These are phyloP conservation scores for Apiospora phragmitis DNA, from an alignment of 2,329 filamentous ascomycete species.

Conservation along the genomic window DNA sequence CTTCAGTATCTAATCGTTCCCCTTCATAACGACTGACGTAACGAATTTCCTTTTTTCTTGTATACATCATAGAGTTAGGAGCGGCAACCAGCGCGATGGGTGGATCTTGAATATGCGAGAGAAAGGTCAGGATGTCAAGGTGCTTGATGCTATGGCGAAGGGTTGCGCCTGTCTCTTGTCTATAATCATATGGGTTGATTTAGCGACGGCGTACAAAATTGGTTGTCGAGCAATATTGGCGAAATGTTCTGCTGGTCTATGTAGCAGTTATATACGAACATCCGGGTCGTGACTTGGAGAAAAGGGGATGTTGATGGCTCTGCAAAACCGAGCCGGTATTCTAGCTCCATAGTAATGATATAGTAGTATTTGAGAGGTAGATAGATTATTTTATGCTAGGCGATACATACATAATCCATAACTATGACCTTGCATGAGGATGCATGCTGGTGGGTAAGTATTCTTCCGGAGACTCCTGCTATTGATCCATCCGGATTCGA, in stretches of 20 bases:
- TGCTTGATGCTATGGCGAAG: not conserved
- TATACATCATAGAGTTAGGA: slow-evolving; percentile 13
- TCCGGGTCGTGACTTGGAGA: not conserved
- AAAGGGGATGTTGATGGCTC: slow-evolving; percentile 1
- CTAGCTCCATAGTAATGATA: not conserved
- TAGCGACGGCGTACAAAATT: slow-evolving; percentile 14
- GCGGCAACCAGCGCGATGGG: slow-evolving; percentile 5
- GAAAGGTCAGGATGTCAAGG: not conserved
- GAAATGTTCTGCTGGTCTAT: not conserved
- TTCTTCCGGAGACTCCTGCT: not conserved
- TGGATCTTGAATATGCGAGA: not conserved
- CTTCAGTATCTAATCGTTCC: slow-evolving; percentile 22
- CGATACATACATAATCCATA: not conserved
- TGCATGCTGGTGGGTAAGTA: not conserved
- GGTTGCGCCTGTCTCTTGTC: not conserved
- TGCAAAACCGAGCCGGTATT: not conserved
- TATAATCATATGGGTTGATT: slow-evolving; percentile 11
- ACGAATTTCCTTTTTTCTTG: slow-evolving; percentile 24
- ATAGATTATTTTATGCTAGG: not conserved
- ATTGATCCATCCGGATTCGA: not conserved
- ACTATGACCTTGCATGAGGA: not conserved
- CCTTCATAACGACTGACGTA: slow-evolving; percentile 17
- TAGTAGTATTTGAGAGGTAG: not conserved
- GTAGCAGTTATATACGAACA: not conserved
- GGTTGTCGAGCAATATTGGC: slow-evolving; percentile 6